These are phyloP conservation scores for Penstemon newberryi DNA, from an alignment of 257 asterid genomes.

Conservation along the genomic window DNA sequence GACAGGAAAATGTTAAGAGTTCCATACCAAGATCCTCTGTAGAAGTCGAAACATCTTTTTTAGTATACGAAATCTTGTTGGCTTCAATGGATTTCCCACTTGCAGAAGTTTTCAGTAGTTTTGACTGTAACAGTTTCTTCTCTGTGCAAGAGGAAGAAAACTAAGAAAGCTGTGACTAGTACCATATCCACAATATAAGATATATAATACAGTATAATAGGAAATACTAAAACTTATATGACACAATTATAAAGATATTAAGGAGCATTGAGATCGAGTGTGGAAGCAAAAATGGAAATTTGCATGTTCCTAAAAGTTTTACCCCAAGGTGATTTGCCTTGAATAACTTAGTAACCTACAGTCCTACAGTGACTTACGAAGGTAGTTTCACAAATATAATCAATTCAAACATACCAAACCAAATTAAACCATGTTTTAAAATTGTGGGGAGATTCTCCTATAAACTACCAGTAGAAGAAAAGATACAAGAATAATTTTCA, in stretches of 20 bases:
- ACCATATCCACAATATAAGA: not conserved
- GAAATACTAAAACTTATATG: not conserved
- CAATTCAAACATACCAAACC: conserved; percentile 10
- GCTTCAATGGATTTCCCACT: conserved; percentile 57
- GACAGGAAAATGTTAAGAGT: conserved; percentile 2
- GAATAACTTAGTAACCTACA: too few relatives aligned
- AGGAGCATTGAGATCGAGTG: too few relatives aligned
- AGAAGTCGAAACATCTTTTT: conserved; percentile 74
- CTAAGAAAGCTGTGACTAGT: conserved; percentile 13
- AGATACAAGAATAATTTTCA: not conserved
- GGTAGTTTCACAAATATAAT: not conserved
- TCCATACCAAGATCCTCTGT: conserved; percentile 88
- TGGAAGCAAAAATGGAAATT: conserved; percentile 5
- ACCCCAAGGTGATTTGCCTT: conserved; percentile 13
- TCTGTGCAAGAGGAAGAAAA: conserved; percentile 53
- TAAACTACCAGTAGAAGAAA: not conserved
- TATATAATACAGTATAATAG: not conserved
- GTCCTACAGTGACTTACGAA: not conserved
- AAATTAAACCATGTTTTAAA: conserved; percentile 11
- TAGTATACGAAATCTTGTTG: conserved; percentile 43
- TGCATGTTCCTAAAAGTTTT: not conserved
- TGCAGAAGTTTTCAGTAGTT: conserved; percentile 71
- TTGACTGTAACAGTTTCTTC: conserved; percentile 81
- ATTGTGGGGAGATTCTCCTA: not conserved
- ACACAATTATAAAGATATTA: not conserved